Base-by-base conservation (phyloP, 139 green algal species). In the Volvox africanus region DNA sequence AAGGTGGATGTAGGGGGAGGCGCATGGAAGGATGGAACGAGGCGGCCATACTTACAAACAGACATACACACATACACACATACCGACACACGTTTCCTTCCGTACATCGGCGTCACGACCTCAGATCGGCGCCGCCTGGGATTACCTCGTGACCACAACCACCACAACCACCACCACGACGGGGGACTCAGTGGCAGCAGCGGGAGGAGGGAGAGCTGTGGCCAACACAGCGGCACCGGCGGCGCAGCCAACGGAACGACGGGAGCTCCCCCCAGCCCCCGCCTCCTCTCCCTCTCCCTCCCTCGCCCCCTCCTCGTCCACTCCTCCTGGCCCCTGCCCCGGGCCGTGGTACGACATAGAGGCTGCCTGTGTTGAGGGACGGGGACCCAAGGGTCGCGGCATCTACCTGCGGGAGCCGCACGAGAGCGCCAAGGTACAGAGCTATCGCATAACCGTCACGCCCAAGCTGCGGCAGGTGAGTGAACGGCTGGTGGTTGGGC, bases 371-470 rank as follows among this genome's bases (percentile, higher is more conserved):
- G 93, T 73, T 37, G 83, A 62, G 77, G 68, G 19, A 76, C 44
- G 26, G 19, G 86, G 30, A 86, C 95, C 32, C 26, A 61, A 62
- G 67, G 83, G 83, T 35, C 83, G 83, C 36, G 97, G 97, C 80
- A 94, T 99, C 82, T 97, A 98, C 93, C 91, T 99, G 82, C 91
- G 97, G 0, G 94, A 99, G 65, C 95, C 96, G 0, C 61, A 94
- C 26, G 95, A 99, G 28, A 91, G 93, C 3, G n/a, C 71, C 6
- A 87, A 69, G 30, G 88, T 93, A 24, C 85, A 93, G 26, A 95
- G 61, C 35, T 97, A 94, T 90, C 93, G 89, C 0, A 93, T 97
- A 28, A 96, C 93, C 1, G 93, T 99, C 0, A 94, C 87, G 11
- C 97, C 97, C 21, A 92, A 80, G 77, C 92, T 99, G 80, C 95